Percentiles rank a stretch among this genome's conserved stretches.
Evolutionary conservation across 2,329 filamentous ascomycete genomes (phyloP).

Genomic region (Capronia coronata): DNA sequence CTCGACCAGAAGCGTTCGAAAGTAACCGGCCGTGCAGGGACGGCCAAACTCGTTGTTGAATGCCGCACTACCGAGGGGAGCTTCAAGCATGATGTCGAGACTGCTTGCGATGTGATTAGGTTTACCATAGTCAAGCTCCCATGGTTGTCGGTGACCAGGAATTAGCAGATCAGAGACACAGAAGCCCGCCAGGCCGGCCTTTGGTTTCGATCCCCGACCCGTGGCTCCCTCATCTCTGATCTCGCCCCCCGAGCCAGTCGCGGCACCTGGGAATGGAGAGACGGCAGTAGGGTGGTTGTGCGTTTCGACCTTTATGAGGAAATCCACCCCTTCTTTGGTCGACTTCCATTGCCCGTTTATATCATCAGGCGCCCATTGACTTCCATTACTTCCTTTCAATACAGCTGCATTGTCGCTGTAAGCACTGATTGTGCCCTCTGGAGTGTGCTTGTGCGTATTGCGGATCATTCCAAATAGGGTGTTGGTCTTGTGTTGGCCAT

Average conservation of each 20-base stretch:
- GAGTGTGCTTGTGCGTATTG: conserved; percentile 76
- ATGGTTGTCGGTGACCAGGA: conserved; percentile 72
- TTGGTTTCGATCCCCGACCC: conserved; percentile 83
- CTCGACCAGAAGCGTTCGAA: conserved; percentile 76
- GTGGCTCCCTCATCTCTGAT: conserved; percentile 94
- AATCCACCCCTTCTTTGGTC: conserved; percentile 78
- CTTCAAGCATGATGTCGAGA: conserved; percentile 95
- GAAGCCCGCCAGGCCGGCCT: conserved; percentile 86
- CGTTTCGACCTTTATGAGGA: conserved; percentile 91
- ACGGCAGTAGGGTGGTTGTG: conserved; percentile 97
- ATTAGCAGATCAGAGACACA: conserved; percentile 93
- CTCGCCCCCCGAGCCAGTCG: conserved; percentile 90
- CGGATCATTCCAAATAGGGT: conserved; percentile 94
- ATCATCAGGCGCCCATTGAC: conserved; percentile 82
- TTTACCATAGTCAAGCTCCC: conserved; percentile 79
- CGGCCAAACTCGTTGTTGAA: conserved; percentile 98
- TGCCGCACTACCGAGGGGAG: conserved; percentile 85
- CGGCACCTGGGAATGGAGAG: conserved; percentile 85
- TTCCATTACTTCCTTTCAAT: conserved; percentile 62
- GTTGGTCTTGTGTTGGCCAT: conserved; percentile 70
- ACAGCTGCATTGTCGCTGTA: conserved; percentile 99
- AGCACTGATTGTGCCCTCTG: conserved; percentile 80
- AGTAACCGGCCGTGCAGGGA: conserved; percentile 80
- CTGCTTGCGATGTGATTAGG: conserved; percentile 89
- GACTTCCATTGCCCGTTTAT: conserved; percentile 81